phyloP scores from a whole-genome alignment of 495 filamentous ascomycete genomes.

The Pseudotulostoma volvatum region DNA sequence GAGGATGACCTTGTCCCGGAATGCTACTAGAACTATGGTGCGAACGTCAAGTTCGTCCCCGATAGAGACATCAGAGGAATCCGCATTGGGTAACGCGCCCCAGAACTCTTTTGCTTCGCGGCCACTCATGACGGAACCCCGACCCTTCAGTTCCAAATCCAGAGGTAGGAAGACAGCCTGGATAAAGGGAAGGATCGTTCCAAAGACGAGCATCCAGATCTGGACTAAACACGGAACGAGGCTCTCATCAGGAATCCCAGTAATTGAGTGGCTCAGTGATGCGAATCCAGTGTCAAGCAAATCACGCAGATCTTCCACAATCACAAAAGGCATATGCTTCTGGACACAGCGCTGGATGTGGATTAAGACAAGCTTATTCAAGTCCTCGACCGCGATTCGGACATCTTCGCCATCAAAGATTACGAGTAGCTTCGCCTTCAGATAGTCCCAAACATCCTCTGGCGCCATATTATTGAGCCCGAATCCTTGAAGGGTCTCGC shows the following conservation, averaged over 20 bases:
- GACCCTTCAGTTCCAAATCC: constrained; percentile 84
- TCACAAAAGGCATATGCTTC: constrained; percentile 44
- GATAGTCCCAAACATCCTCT: constrained; percentile 88
- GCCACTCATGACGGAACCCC: constrained; percentile 54
- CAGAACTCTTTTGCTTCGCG: constrained; percentile 80
- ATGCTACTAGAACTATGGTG: constrained; percentile 72
- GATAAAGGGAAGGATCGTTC: constrained; percentile 78
- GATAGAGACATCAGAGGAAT: constrained; percentile 18
- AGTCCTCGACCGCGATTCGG: constrained; percentile 77
- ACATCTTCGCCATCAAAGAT: constrained; percentile 91
- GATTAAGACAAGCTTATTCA: constrained; percentile 73
- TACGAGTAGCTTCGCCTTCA: constrained; percentile 78
- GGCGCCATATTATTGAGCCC: constrained; percentile 67
- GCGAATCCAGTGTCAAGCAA: constrained; percentile 68
- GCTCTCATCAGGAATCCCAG: constrained; percentile 61
- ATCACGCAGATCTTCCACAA: constrained; percentile 68
- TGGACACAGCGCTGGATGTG: constrained; percentile 67
- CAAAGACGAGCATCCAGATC: constrained; percentile 85
- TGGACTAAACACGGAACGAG: constrained; percentile 77
- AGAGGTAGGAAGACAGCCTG: constrained; percentile 92
- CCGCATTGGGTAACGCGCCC: constrained; percentile 34
- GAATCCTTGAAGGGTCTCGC: constrained; percentile 38
- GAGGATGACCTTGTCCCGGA: constrained; percentile 76
- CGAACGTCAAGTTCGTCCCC: constrained; percentile 65
- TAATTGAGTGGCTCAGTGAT: constrained; percentile 67